These are phyloP conservation scores for Nakaseomyces kungkrabaensis DNA, from an alignment of 1,139 yeast species.

Conservation along the genomic window DNA sequence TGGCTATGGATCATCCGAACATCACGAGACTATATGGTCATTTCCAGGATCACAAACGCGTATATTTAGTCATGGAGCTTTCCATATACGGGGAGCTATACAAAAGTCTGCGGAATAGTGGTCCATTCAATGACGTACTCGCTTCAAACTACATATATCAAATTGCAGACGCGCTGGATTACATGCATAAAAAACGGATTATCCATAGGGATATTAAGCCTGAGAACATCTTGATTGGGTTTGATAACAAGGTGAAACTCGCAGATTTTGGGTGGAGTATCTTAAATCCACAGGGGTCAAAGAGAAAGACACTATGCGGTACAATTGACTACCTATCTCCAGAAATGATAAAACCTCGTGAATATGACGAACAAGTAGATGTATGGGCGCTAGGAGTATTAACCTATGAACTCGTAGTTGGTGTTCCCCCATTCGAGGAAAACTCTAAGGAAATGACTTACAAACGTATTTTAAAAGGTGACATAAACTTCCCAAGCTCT, in stretches of 20 bases:
- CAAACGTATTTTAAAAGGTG: constrained; percentile 67
- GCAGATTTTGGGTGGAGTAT: constrained; percentile 98
- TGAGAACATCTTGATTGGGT: constrained; percentile 71
- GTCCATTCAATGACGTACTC: constrained; percentile 57
- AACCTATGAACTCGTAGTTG: constrained; percentile 78
- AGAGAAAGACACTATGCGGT: constrained; percentile 83
- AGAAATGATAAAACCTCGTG: constrained; percentile 80
- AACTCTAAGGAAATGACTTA: constrained; percentile 63
- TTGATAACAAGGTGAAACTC: constrained; percentile 63
- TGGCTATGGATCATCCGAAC: constrained; percentile 64
- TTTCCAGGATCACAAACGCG: constrained; percentile 70
- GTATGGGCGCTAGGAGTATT: constrained; percentile 90
- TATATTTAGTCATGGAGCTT: constrained; percentile 76
- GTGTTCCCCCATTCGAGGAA: constrained; percentile 88
- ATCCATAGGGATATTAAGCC: constrained; percentile 92
- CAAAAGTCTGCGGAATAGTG: constrained; percentile 52
- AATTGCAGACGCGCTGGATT: constrained; percentile 66
- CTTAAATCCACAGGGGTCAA: constrained; percentile 40
- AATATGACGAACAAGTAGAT: constrained; percentile 73
- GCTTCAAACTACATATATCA: constrained; percentile 79
- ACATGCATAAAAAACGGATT: constrained; percentile 67
- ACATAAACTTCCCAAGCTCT: constrained; percentile 59
- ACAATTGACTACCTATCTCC: constrained; percentile 93
- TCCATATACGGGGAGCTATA: constrained; percentile 83
- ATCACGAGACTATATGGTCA: constrained; percentile 76